Evolutionary conservation across 768 basidiomycete species (phyloP), one percentile per base, ranked within the genome.

Genomic region (Tulasnella sp.): DNA sequence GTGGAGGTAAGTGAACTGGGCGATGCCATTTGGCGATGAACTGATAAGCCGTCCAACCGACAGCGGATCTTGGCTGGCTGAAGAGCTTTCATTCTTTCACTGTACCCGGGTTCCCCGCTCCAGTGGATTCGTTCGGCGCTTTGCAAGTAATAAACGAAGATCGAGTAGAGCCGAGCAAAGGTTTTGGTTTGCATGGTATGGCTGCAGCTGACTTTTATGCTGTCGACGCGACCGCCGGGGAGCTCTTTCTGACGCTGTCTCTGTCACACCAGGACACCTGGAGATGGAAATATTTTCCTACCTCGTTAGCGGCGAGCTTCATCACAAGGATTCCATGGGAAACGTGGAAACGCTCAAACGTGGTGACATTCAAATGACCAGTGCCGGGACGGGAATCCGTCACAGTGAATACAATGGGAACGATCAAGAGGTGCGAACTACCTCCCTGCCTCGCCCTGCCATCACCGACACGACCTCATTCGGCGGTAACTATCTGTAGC

Each of bases 101-200:
- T 1, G 94, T 94, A 82, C 90, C 93, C 0, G 85, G 86, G 83
- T 97, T 95, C 84, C 88, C 90, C 48, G 91, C 93, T 73, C 81
- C 84, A 12, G 91, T 91, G 82, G 88, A 91, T 69, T 86, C 87
- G 1, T 97, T 91, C 82, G 94, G 96, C 1, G 83, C 90, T 22
- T 90, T 98, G 1, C 91, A 96, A 12, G 94, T 98, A 44, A 92
- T 98, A 85, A 98, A 98, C 86, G 96, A 98, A 86, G 95, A 96
- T 83, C 92, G 95, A 24, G 94, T 97, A 54, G 89, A 89, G 6
- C 87, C 93, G 7, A 84, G 86, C 28, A 92, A 91, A 24, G 97
- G 97, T 0, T 98, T 98, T 82, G 96, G 94, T 2, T 93, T 92
- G 0, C 95, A 96, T 86, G 89, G 75, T 76, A 42, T 42, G 42